Base-by-base conservation (phyloP, 148 eudicot genomes). In the Chenopodium berlandieri region DNA sequence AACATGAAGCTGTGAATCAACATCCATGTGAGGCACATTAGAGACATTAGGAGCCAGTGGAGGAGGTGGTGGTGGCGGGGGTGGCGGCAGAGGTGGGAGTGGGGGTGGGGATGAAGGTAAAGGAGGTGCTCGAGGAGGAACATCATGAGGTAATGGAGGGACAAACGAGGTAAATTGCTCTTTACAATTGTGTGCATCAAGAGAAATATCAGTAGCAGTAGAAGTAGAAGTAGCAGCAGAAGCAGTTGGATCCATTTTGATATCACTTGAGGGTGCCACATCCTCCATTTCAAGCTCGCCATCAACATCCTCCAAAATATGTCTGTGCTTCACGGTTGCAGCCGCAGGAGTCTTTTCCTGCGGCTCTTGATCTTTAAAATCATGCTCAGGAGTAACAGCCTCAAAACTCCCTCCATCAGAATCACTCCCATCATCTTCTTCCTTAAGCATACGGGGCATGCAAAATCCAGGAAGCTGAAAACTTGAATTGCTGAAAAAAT, bases 251-350 rank as follows among this genome's bases (percentile, higher is more conserved):
- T 79, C 77, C 67, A 52, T 82, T 68, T 85, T 91, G 71, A 58
- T 81, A 30, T 88, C 97, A 86, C 91, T 88, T 30, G 88, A 77
- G 77, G 98, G 99, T 71, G 97, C 88, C 75, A 92, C 93, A 92
- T 96, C 99, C 85, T 96, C 99, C 99, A 96, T 96, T 88, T 96
- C 99, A 84, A 96, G 98, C 85, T 96, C 99, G 66, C 99, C 99
- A 82, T 96, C 99, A 83, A 96, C 99, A 84, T 91, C 99, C 89
- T 94, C 99, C 89, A 96, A 79, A 40, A 96, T 92, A 88, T 90
- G 99, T 48, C 90, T 87, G 82, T 89, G 98, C 78, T 96, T 96
- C 56, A 87, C 92, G 25, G 74, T 77, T 67, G 78, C 81, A 78
- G 85, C 84, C 37, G 82, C 47, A 40, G 78, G 69, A 9, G 80